phyloP scores from a whole-genome alignment of 2,329 filamentous ascomycete species.

The Fusarium sp. region DNA sequence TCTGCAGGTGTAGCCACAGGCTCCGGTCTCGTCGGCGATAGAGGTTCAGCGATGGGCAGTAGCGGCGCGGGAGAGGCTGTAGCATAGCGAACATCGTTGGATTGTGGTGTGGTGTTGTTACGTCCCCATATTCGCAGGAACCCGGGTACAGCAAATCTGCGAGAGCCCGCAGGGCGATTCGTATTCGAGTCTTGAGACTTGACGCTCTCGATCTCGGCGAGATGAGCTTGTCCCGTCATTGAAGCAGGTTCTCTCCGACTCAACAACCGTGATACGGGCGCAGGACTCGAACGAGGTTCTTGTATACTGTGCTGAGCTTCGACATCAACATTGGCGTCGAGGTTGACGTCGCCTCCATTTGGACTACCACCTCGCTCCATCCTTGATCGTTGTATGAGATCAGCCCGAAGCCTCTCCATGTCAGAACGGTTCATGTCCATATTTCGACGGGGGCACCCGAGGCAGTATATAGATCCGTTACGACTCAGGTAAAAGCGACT shows the following conservation, averaged over 20 bases:
- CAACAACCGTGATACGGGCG: conserved; percentile 29
- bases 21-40: conserved; percentile 12
- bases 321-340: conserved; percentile 15
- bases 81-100: conserved; percentile 11
- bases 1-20: conserved; percentile 18
- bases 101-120: conserved; percentile 2
- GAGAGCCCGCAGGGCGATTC: conserved; percentile 37
- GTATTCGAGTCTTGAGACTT: conserved; percentile 57
- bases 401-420: conserved; percentile 46
- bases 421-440: conserved; percentile 35
- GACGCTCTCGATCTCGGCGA: conserved; percentile 50
- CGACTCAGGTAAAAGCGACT: conserved; percentile 26
- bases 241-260: conserved; percentile 28
- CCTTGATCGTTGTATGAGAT: conserved; percentile 45
- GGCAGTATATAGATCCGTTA: conserved; percentile 14
- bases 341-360: conserved; percentile 4
- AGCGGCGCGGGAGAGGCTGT: conserved; percentile 29
- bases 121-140: conserved; percentile 22
- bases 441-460: neutral
- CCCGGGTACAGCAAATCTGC: conserved; percentile 13
- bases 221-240: conserved; percentile 19
- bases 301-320: conserved; percentile 23
- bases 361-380: conserved; percentile 36
- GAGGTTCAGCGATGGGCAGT: conserved; percentile 14
- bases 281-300: conserved; percentile 1